Conservation (phyloP, 345 rosid genomes). For the Heritiera littoralis region DNA sequence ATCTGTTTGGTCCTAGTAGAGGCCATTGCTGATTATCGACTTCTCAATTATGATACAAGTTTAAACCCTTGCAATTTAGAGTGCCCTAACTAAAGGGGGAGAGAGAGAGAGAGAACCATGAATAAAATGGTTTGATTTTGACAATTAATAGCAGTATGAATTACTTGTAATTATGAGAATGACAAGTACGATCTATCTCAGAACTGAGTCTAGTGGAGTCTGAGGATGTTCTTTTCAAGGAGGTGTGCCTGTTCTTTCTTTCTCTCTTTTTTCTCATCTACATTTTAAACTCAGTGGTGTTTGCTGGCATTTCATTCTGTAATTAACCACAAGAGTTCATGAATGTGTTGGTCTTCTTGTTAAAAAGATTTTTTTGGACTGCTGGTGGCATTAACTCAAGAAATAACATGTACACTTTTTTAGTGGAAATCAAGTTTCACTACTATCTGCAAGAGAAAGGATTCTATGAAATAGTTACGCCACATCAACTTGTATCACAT, state of each 20-base stretch:
- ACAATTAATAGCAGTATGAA: not conserved
- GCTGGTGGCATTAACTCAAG: not conserved
- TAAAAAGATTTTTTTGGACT: not conserved
- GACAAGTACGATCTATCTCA: conserved; percentile 34
- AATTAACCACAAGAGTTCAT: conserved; percentile 11
- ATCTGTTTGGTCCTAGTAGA: not conserved
- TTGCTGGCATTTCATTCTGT: not conserved
- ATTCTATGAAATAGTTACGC: no score
- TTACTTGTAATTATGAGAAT: conserved; percentile 16
- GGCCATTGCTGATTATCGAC: not conserved
- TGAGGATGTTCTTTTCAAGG: conserved; percentile 98
- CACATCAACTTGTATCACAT: no score
- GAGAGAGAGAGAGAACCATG: not conserved
- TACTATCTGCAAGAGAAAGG: no score
- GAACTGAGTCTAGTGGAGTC: conserved; percentile 95
- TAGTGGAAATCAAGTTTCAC: no score
- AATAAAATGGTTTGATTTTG: not conserved
- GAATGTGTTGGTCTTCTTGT: conserved; percentile 5
- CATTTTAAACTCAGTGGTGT: not conserved
- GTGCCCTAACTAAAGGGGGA: not conserved
- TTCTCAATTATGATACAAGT: not conserved
- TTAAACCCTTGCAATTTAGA: not conserved
- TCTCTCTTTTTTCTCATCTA: not conserved
- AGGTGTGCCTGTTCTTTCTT: conserved; percentile 42
- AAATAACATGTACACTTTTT: no score